These are phyloP conservation scores for Eucalyptus cloeziana DNA, from an alignment of 345 rosid species.

Conservation along the genomic window DNA sequence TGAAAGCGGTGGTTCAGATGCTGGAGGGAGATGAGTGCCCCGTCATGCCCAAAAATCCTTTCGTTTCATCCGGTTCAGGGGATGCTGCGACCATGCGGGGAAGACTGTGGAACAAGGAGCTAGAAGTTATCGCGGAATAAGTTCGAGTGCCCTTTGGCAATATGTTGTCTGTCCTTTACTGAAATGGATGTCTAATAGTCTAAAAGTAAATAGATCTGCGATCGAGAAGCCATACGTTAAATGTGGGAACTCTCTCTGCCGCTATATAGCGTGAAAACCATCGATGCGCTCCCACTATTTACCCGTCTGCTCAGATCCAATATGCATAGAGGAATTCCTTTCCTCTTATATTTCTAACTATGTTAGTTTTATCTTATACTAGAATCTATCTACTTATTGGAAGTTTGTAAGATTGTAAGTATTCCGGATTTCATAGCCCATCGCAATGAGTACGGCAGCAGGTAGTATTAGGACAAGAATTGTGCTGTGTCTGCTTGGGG, in stretches of 20 bases:
- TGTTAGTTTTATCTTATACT: not conserved
- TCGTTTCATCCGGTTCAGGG: not conserved
- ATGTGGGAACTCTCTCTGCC: not conserved
- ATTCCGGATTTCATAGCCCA: not conserved
- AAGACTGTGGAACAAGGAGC: not conserved
- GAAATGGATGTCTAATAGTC: not conserved
- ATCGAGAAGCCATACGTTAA: not conserved
- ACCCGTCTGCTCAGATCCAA: not conserved
- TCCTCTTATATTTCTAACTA: not conserved
- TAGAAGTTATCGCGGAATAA: not conserved
- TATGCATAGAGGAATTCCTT: not conserved
- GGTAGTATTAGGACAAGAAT: not conserved
- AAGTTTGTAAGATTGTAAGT: not conserved
- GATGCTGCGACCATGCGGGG: not conserved
- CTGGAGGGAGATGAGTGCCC: not conserved
- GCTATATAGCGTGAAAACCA: not conserved
- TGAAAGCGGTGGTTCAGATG: not conserved
- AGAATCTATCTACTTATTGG: not conserved
- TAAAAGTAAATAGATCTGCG: not conserved
- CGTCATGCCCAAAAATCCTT: not conserved
- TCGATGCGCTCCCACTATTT: not conserved
- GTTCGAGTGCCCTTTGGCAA: not conserved
- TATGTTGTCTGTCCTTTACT: not conserved
- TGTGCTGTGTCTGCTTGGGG: not conserved
- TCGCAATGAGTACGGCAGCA: not conserved